A percentile compares a stretch with the other conserved stretches of the same genome.
Evolutionary conservation across 2,329 filamentous ascomycete genomes (phyloP).

Genomic region (Arthroderma uncinatum): DNA sequence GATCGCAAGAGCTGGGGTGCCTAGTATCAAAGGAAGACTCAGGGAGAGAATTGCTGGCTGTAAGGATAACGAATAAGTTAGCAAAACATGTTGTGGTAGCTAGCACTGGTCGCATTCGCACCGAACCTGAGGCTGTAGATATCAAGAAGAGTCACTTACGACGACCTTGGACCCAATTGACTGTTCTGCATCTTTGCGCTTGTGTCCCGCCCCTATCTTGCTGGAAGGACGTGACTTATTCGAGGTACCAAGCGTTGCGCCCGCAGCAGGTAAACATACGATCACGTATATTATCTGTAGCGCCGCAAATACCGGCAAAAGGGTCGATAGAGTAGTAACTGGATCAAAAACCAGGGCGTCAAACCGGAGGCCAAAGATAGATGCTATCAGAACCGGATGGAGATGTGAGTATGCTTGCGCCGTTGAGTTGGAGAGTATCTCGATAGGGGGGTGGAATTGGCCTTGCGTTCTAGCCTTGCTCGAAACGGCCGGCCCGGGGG

Average conservation of each 20-base stretch:
- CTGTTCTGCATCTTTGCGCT: constrained; percentile 12
- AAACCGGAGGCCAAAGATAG: constrained; percentile 54
- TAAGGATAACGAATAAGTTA: constrained; percentile 5
- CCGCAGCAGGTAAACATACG: constrained; percentile 43
- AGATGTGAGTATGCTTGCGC: constrained; percentile 50
- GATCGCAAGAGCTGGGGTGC: constrained; percentile 47
- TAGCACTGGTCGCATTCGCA: too few species aligned
- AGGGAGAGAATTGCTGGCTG: constrained; percentile 64
- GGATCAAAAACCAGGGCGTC: constrained; percentile 58
- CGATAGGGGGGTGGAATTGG: constrained; percentile 32
- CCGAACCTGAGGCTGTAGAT: too few species aligned
- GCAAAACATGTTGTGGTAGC: neutral
- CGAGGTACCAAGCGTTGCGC: constrained; percentile 12
- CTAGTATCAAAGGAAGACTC: constrained; percentile 40
- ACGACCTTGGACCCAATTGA: constrained; percentile 16
- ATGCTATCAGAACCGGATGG: constrained; percentile 58
- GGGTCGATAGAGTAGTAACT: constrained; percentile 48
- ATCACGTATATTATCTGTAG: constrained; percentile 52
- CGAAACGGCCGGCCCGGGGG: neutral
- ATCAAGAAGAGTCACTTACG: constrained; percentile 13
- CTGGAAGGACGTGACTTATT: constrained; percentile 7
- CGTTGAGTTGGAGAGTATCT: constrained; percentile 37
- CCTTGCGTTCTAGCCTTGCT: constrained; percentile 10
- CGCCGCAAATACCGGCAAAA: constrained; percentile 51
- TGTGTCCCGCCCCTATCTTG: neutral